Evolutionary conservation across 2,329 filamentous ascomycete genomes (phyloP).

Genomic region (Colletotrichum agaves): DNA sequence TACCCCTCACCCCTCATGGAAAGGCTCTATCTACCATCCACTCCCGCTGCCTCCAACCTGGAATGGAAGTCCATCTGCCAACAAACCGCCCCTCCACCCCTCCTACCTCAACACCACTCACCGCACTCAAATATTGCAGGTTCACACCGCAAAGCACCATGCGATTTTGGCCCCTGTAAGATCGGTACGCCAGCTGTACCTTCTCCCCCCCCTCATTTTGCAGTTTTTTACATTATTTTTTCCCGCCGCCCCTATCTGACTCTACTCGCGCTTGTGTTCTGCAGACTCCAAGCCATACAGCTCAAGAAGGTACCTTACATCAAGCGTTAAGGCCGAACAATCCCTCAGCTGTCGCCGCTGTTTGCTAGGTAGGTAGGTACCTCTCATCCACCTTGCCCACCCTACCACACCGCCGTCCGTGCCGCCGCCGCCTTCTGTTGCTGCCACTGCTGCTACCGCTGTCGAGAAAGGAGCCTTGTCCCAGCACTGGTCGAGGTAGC

Average conservation of each 20-base stretch:
- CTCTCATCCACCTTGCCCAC: not conserved
- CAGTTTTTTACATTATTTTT: not conserved
- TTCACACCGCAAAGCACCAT: not conserved
- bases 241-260: too few species aligned
- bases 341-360: too few species aligned
- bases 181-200: not conserved
- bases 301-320: too few species aligned
- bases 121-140: not conserved
- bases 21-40: too few species aligned
- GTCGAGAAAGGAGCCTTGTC: slow-evolving; percentile 18
- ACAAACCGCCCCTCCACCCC: not conserved
- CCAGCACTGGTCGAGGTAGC: slow-evolving; percentile 6
- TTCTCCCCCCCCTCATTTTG: not conserved
- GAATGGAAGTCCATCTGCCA: too few species aligned
- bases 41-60: too few species aligned
- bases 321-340: too few species aligned
- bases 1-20: too few species aligned
- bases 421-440: not conserved
- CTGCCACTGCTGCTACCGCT: not conserved
- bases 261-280: too few species aligned
- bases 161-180: not conserved
- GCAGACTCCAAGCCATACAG: too few species aligned
- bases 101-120: not conserved
- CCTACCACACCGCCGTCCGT: not conserved
- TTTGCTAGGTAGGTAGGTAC: not conserved